These are phyloP conservation scores for Peronospora farinosa DNA, from an alignment of 352 stramenopile species.

Conservation along the genomic window DNA sequence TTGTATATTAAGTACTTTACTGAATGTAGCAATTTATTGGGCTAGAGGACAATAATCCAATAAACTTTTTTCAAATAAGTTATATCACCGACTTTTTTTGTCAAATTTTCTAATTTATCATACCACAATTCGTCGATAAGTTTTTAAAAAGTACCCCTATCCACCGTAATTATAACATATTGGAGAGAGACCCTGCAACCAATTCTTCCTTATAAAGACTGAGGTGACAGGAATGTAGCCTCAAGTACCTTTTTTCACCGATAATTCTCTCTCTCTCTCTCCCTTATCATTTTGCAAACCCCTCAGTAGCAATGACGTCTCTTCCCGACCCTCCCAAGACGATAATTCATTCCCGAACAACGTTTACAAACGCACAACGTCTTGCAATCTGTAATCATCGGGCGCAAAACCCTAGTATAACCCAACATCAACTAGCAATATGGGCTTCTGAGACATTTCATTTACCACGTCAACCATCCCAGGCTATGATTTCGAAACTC, in stretches of 20 bases:
- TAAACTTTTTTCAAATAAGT: too few species aligned
- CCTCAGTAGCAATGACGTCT: slow-evolving; percentile 15
- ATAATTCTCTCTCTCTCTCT: neutral
- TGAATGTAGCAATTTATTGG: too few species aligned
- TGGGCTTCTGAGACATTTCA: slow-evolving; percentile 22
- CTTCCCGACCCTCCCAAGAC: neutral
- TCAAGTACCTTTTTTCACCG: neutral
- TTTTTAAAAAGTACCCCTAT: too few species aligned
- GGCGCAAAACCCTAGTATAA: slow-evolving; percentile 20
- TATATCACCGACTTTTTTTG: too few species aligned
- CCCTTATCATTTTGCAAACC: neutral
- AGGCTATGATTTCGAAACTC: slow-evolving; percentile 33
- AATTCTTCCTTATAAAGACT: too few species aligned
- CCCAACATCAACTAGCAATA: slow-evolving; percentile 17
- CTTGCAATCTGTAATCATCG: slow-evolving; percentile 25
- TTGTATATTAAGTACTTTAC: too few species aligned
- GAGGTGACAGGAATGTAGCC: neutral
- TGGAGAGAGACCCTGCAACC: too few species aligned
- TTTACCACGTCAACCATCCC: slow-evolving; percentile 24
- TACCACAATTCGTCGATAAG: too few species aligned
- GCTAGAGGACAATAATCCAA: too few species aligned
- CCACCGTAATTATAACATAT: too few species aligned
- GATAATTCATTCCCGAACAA: slow-evolving; percentile 7
- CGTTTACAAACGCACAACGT: slow-evolving; percentile 30
- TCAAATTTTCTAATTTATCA: too few species aligned